Evolutionary conservation across 805 yeast species (phyloP).

Genomic region (Blastobotrys americana): DNA sequence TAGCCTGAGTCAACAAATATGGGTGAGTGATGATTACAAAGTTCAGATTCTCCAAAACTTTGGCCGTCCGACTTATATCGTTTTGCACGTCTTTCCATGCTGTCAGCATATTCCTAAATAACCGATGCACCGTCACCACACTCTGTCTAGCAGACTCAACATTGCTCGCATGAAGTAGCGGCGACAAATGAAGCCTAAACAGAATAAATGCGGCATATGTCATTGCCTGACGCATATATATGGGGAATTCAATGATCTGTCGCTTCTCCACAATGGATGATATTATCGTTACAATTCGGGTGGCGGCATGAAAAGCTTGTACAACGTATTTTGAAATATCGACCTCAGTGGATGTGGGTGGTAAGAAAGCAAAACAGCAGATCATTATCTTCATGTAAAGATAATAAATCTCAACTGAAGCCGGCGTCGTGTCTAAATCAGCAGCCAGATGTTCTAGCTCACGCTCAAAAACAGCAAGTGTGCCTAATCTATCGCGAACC

Average conservation of each 20-base stretch:
- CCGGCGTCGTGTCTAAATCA: constrained; percentile 48
- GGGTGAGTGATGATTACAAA: constrained; percentile 84
- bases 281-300: constrained; percentile 70
- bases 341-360: constrained; percentile 74
- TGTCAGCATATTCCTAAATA: constrained; percentile 77
- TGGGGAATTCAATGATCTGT: constrained; percentile 76
- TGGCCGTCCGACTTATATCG: constrained; percentile 87
- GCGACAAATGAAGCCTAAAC: constrained; percentile 75
- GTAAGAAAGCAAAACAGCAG: constrained; percentile 82
- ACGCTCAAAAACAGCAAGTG: constrained; percentile 66
- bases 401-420: constrained; percentile 67
- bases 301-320: constrained; percentile 71
- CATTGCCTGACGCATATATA: constrained; percentile 79
- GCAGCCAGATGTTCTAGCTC: constrained; percentile 68
- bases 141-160: constrained; percentile 88
- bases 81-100: constrained; percentile 89
- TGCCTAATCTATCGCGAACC: constrained; percentile 73
- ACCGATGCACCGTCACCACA: constrained; percentile 84
- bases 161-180: constrained; percentile 55
- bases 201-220: constrained; percentile 67
- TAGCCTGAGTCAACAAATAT: constrained; percentile 62
- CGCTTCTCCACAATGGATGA: constrained; percentile 61
- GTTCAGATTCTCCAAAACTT: constrained; percentile 80
- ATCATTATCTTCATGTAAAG: constrained; percentile 73
- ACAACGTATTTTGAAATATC: constrained; percentile 82